Evolutionary conservation across 2,329 filamentous ascomycete genomes (phyloP).

Genomic region (Nothophaeocryptopus gaeumannii): DNA sequence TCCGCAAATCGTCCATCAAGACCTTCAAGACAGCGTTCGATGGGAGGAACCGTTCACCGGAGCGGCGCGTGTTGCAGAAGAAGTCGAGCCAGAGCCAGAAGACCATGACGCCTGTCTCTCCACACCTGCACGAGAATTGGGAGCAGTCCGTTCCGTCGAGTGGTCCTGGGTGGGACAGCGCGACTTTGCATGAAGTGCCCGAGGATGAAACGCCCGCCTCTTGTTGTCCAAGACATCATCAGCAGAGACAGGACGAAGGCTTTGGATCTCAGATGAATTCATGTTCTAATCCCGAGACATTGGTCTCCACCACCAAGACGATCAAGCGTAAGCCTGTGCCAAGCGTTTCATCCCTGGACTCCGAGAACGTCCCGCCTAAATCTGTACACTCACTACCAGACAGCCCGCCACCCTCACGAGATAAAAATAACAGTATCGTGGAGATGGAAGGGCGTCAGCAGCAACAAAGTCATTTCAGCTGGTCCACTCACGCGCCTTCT

Average conservation of each 20-base stretch:
- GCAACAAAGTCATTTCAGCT: conserved; percentile 34
- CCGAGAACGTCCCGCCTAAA: conserved; percentile 25
- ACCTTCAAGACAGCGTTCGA: too few relatives aligned
- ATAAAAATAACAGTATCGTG: conserved; percentile 7
- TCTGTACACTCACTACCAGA: conserved; percentile 8
- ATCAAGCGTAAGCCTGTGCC: conserved; percentile 31
- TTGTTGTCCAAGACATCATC: too few relatives aligned
- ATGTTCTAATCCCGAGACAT: conserved; percentile 10
- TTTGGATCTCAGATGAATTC: conserved; percentile 6
- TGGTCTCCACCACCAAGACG: conserved; percentile 9
- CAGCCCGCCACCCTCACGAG: conserved; percentile 18
- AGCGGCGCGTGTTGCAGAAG: too few relatives aligned
- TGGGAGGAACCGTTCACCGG: too few relatives aligned
- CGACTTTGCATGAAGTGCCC: too few relatives aligned
- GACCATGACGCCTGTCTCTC: conserved; percentile 24
- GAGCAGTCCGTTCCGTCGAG: not conserved
- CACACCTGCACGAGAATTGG: not conserved
- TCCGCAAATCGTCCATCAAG: too few relatives aligned
- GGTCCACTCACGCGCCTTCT: conserved; percentile 31
- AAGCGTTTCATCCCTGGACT: conserved; percentile 12
- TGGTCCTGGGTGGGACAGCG: too few relatives aligned
- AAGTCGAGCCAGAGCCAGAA: conserved; percentile 11
- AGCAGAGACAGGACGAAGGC: too few relatives aligned
- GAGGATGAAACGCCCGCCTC: too few relatives aligned
- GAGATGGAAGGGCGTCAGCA: conserved; percentile 12